Base-by-base conservation (phyloP, 1,284 basidiomycete genomes). In the Gomphus sp. region DNA sequence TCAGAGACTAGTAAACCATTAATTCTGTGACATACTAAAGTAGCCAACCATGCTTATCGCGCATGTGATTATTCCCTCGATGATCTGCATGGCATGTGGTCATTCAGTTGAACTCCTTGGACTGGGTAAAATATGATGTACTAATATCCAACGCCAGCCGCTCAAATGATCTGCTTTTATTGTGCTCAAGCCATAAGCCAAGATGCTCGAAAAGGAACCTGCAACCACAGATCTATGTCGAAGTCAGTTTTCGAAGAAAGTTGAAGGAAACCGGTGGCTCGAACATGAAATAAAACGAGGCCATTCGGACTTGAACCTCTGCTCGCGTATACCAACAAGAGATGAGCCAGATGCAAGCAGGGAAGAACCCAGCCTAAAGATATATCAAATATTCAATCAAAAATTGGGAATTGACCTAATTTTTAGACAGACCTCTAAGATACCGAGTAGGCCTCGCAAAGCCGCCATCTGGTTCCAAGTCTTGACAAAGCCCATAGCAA, bases 121-220 rank as follows among this genome's bases (percentile, higher is more conserved):
- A 11, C 25, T 31, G 37, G n/a, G 18, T 9, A 16, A 25, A 25
- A 56, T 10, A 37, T n/a, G 18, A 36, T 44, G 6, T 50, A 62
- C 61, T 31, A 62, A 60, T 36, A 62, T 62, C 61, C 61, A 62
- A 41, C 55, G 41, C 61, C 61, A 62, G 28, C 61, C 61, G 44
- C 59, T 62, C 11, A 62, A 33, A 52, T 59, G 58, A 14, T 34
- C 47, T 3, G 47, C 44, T 18, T 37, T 49, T 37, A 58, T 58
- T 14, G 43, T 39, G 56, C 50, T 53, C 8, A 59, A 39, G 3
- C 37, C 48, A 31, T 44, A 53, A 9, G 56, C 56, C 18, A 58
- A 34, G 37, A 50, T 58, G 36, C 56, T 58, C 18, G 52, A 53
- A 22, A 53, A 53, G 41, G 52, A 8, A 16, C 52, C 39, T 4